Base-by-base conservation (phyloP, 2,329 filamentous ascomycete species). In the Colletotrichum sp. region DNA sequence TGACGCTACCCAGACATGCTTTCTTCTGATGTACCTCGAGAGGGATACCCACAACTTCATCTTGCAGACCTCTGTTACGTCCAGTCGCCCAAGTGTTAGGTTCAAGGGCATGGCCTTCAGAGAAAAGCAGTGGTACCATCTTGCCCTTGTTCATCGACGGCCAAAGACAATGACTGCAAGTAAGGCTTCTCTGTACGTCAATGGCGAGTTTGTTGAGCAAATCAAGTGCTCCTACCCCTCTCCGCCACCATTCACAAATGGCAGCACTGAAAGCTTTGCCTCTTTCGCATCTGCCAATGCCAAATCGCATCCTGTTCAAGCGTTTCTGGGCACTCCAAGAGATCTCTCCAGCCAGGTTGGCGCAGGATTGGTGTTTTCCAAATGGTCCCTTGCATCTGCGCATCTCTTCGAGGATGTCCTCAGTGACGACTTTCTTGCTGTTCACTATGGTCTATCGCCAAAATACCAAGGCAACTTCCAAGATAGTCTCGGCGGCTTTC, bases 391-490 rank as follows among this genome's bases (percentile, higher is more conserved):
- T 72, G 96, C 96, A 30, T 96, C 95, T 65, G 96, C 96, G 1
- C 95, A 98, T 83, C 87, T 99, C 7, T 96, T 98, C 77, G 94
- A 96, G 74, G 95, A 98, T 75, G 91, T 93, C 0, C 87, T 98
- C 44, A 98, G 95, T 75, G 96, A 98, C 81, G 97, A 99, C 83
- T 91, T 98, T 76, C 89, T 99, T 71, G 94, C 96, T 15, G 97
- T 99, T 1, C 95, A 98, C 80, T 95, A 94, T 82, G 94, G 96
- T 66, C 92, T 99, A 22, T 96, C 97, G 0, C 94, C 96, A 28
- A 92, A 95, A 64, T 99, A 99, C 80, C 93, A 95, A 81, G 97
- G 97, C 19, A 99, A 99, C 82, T 98, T 98, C 80, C 97, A 99
- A 84, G 97, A 99, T 82, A 97, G 95, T 79, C 90, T 99, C 16